Conservation (phyloP, 2,329 filamentous ascomycete genomes). For the Reticulascus tulasneorum region DNA sequence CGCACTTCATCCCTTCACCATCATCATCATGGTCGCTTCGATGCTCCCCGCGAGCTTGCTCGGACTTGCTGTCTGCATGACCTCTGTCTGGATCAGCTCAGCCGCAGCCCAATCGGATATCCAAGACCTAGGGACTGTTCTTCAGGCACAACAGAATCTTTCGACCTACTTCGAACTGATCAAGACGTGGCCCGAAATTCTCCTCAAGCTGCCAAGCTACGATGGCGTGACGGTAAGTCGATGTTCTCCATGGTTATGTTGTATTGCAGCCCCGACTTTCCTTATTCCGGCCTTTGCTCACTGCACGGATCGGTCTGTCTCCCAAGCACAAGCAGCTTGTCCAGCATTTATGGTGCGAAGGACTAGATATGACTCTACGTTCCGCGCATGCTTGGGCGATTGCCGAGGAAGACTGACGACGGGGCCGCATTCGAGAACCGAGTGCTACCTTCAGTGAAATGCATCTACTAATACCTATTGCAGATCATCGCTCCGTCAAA, state of each 20-base stretch:
- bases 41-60: background rate
- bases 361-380: too few species aligned
- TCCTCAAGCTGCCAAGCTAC: slow-evolving; percentile 39
- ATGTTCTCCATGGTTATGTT: too few species aligned
- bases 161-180: slow-evolving; percentile 40
- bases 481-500: slow-evolving; percentile 55
- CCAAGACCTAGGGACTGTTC: slow-evolving; percentile 33
- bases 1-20: too few species aligned
- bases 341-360: too few species aligned
- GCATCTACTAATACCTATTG: background rate
- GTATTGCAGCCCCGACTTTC: too few species aligned
- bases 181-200: slow-evolving; percentile 37
- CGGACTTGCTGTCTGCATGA: background rate
- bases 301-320: too few species aligned
- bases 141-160: slow-evolving; percentile 35
- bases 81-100: background rate
- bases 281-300: too few species aligned
- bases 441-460: background rate
- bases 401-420: too few species aligned
- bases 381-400: too few species aligned
- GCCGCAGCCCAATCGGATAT: slow-evolving; percentile 16
- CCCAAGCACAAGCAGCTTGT: too few species aligned
- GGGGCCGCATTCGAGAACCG: background rate
- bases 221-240: slow-evolving; percentile 39
- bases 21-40: background rate